Base-by-base conservation (phyloP, 768 basidiomycete genomes). In the Leccinum variicolor region DNA sequence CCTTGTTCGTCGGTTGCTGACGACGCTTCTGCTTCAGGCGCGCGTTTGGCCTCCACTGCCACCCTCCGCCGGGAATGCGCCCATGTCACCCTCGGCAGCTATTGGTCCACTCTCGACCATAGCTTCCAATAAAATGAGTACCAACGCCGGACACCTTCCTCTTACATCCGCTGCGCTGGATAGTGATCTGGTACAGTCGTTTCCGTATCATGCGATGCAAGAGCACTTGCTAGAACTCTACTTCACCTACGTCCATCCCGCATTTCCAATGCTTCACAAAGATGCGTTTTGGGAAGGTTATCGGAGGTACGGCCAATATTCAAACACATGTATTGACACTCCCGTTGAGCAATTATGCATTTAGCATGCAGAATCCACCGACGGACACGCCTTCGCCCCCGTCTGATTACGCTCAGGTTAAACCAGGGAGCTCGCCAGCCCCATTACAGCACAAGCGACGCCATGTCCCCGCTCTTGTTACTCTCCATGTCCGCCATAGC, bases 401-500 rank as follows among this genome's bases (percentile, higher is more conserved):
- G 7, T 66, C 69, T 2, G 66, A 71, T 31, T 58, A 53, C 4
- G 52, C 46, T 51, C 61, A 57, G 10, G 34, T 50, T 13, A 26
- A 62, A 63, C 14, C 67, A 59, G 55, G 61, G 61, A 60, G 54
- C 54, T 63, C 62, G 45, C 55, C 74, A 3, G 73, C 76, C 11
- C 76, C 78, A 0, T 75, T 76, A 62, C 76, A 70, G 53, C 70
- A 75, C 46, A 75, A 76, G 7, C 74, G 71, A 4, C 75, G 77
- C n/a, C 77, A 76, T 29, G 74, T 82, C 91, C 3, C 73, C 82
- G 6, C 78, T 93, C 4, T 79, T 94, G 11, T 78, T 94, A 3
- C 79, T 94, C 26, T 81, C 83, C n/a, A 93, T 95, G 84, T 92
- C 87, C 66, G 79, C 93, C 17, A 78, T 91, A 51, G 89, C 92